Evolutionary conservation across 2,329 filamentous ascomycete genomes (phyloP), one percentile per base, ranked within the genome.

Genomic region (Penicillium sp.): DNA sequence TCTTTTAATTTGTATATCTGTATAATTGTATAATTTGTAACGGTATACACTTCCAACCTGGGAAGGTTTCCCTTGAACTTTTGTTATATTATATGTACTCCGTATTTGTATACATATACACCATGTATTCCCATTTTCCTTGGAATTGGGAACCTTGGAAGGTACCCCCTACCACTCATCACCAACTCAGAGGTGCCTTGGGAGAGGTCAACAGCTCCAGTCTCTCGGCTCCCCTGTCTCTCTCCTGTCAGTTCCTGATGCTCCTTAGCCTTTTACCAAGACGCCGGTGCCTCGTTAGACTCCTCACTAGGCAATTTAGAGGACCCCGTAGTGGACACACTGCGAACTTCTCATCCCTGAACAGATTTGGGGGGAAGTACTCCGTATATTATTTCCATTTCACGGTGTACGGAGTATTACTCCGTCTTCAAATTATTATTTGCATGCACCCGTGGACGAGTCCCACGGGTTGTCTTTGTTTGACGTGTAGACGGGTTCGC

Each of bases 401-500:
- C 12, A 42, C 19, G 35, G 35, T 10, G 38, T 41, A 41, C 42
- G 42, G 42, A 45, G 9, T 27, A 45, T 13, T 43, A 27, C 41
- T 33, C 31, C 31, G 31, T 45, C 23, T 5, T 7, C 6, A 7
- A n/a, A 29, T 45, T 27, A n/a, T 23, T 23, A 23, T 45, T 27
- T 45, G 42, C 15, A 27, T 60, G 59, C 56, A 54, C 61, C 13
- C 31, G 31, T 33, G 29, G 29, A 65, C 59, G 58, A 63, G 62
- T 56, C 43, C 50, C 43, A 46, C 31, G 46, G 46, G 31, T 37
- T 58, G 46, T 54, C 57, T 58, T 37, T 58, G 46, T 54, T 54
- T 58, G 56, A 50, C 41, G 23, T 54, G 59, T 45, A 52, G 54
- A 48, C 52, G 42, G 48, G 63, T 51, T 58, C 63, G 41, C 61